Evolutionary conservation across 768 basidiomycete genomes (phyloP), one percentile per base, ranked within the genome.

Genomic region (Filobasidium floriforme): DNA sequence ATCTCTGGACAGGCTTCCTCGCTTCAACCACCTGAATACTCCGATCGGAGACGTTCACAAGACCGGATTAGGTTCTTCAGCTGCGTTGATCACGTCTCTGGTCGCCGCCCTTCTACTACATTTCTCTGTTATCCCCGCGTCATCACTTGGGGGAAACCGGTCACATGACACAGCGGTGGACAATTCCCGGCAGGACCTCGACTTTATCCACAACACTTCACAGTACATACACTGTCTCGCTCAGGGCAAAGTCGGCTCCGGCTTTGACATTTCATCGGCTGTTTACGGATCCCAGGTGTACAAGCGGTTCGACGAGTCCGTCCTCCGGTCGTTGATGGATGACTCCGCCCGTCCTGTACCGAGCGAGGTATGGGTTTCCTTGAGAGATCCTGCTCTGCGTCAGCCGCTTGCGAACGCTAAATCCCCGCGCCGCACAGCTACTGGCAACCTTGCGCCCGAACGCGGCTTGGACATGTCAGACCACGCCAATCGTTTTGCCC

Each of bases 181-280:
- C 24, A 37, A 49, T 15, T 6, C 66, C 52, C 19, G 40, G 19
- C 51, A 80, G 79, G 79, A 82, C 28, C 85, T 67, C 79, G 69
- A 73, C 14, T 70, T 96, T 19, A 87, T 90, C 0, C 96, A 99
- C 79, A 97, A 96, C 76, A 83, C 90, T 51, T 87, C 96, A 4
- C 96, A 99, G 75, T 96, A 88, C 76, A 85, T 92, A 7, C 96
- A 99, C 77, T 97, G 92, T 74, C 82, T 92, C 43, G 96, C 94
- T 0, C 96, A 99, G 80, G 96, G 96, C 46, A 99, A 99, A 80
- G 88, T 99, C 18, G 96, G 96, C 37, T 92, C 89, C 73, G 96
- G 96, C 7, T 99, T 99, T 80, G 96, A 99, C 73, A 90, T 99
- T 57, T 86, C 90, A 7, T 85, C 91, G 0, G 94, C 94, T 1